These are phyloP conservation scores for Mycena latifolia DNA, from an alignment of 768 basidiomycete species.

Conservation along the genomic window DNA sequence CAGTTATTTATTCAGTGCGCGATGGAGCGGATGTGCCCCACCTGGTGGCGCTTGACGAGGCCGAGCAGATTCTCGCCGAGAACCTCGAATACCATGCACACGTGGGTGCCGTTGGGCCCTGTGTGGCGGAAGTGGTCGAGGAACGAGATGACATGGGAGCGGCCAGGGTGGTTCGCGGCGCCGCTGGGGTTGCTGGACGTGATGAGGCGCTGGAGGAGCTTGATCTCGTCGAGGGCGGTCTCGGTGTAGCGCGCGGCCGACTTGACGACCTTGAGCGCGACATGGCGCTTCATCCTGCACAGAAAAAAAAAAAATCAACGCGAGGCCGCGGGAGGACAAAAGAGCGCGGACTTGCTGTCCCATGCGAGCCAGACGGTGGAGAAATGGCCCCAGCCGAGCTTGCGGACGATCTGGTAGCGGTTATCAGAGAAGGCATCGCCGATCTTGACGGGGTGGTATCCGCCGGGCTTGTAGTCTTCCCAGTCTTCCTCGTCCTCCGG, in stretches of 20 bases:
- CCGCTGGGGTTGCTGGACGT: conserved; percentile 77
- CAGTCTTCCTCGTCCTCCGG: conserved; percentile 91
- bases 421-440: conserved; percentile 91
- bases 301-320: conserved; percentile 37
- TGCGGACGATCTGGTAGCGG: conserved; percentile 91
- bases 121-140: conserved; percentile 98
- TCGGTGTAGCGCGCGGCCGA: conserved; percentile 97
- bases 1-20: not conserved
- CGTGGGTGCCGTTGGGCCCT: conserved; percentile 96
- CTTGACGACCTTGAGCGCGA: conserved; percentile 99
- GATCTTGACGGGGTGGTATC: conserved; percentile 94
- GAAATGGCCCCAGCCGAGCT: conserved; percentile 97
- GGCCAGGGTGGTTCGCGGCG: conserved; percentile 80
- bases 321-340: conserved; percentile 23
- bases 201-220: conserved; percentile 95
- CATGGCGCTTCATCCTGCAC: conserved; percentile 91
- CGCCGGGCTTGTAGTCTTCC: conserved; percentile 87
- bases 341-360: conserved; percentile 75
- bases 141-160: conserved; percentile 96
- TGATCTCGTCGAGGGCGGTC: conserved; percentile 98
- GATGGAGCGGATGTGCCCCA: not conserved
- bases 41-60: conserved; percentile 93
- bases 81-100: conserved; percentile 99
- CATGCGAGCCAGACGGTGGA: conserved; percentile 93
- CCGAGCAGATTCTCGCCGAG: conserved; percentile 96